Evolutionary conservation across 768 basidiomycete species (phyloP).

Genomic region (Pisolithus orientalis): DNA sequence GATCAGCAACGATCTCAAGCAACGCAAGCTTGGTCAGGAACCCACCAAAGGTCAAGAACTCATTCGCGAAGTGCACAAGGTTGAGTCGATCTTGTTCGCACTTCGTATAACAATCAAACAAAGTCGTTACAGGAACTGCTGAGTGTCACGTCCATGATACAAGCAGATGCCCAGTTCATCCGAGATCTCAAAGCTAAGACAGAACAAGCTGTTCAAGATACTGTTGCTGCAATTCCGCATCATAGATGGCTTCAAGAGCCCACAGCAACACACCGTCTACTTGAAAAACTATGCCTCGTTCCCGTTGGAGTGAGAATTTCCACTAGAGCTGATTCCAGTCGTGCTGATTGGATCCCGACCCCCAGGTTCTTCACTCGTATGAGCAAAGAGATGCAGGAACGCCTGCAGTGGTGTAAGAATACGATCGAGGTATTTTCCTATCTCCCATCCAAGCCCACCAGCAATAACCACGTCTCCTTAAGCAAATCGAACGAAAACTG

Average conservation of each 20-base stretch:
- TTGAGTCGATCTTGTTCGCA: conserved; percentile 16
- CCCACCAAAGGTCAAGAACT: conserved; percentile 66
- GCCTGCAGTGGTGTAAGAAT: conserved; percentile 70
- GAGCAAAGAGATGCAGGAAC: conserved; percentile 64
- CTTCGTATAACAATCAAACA: neutral
- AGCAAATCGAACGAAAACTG: conserved; percentile 72
- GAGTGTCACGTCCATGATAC: conserved; percentile 53
- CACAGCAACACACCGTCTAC: conserved; percentile 62
- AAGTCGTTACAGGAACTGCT: conserved; percentile 53
- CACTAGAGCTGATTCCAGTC: neutral
- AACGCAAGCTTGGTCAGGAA: conserved; percentile 70
- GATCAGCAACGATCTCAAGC: conserved; percentile 73
- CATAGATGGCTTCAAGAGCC: conserved; percentile 72
- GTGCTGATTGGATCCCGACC: neutral
- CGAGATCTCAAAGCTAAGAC: conserved; percentile 69
- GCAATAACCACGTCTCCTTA: neutral
- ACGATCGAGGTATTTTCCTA: conserved; percentile 61
- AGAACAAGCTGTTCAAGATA: conserved; percentile 75
- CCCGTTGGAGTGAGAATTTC: conserved; percentile 61
- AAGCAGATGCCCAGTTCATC: conserved; percentile 59
- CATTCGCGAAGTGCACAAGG: conserved; percentile 63
- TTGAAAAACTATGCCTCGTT: conserved; percentile 77
- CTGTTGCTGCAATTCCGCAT: conserved; percentile 71
- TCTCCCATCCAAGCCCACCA: neutral
- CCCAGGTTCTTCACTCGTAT: conserved; percentile 67